These are phyloP conservation scores for Lecanosticta acicola DNA, from an alignment of 2,329 filamentous ascomycete species.

Conservation along the genomic window DNA sequence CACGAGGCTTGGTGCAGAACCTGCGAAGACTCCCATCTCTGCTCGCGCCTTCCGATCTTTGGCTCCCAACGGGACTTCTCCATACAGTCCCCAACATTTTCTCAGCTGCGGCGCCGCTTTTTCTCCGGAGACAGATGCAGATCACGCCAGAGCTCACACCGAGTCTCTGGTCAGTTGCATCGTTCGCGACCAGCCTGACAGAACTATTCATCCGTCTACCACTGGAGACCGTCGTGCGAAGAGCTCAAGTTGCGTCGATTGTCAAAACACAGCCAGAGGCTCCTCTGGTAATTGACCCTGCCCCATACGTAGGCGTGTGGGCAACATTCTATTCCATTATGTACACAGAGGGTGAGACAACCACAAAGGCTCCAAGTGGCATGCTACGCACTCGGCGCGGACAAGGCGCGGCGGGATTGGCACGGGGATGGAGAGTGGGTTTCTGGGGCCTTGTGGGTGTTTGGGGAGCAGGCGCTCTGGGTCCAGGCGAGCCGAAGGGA, in stretches of 20 bases:
- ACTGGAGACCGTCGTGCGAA: constrained; percentile 82
- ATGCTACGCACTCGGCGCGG: constrained; percentile 50
- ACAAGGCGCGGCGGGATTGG: constrained; percentile 63
- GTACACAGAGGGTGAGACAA: constrained; percentile 67
- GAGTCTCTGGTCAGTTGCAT: constrained; percentile 71
- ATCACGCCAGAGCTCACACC: constrained; percentile 80
- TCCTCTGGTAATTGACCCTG: constrained; percentile 73
- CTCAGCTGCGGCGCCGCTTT: constrained; percentile 73
- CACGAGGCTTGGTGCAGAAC: constrained; percentile 71
- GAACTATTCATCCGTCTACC: constrained; percentile 85
- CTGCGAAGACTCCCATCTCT: constrained; percentile 71
- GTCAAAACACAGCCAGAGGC: constrained; percentile 32
- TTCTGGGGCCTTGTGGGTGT: constrained; percentile 72
- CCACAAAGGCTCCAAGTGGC: constrained; percentile 30
- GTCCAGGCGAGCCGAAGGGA: constrained; percentile 54
- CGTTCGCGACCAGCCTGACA: constrained; percentile 71
- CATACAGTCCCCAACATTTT: constrained; percentile 81
- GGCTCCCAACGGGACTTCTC: constrained; percentile 78
- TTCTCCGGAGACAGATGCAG: constrained; percentile 76
- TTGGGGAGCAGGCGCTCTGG: constrained; percentile 63
- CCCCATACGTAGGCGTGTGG: constrained; percentile 77
- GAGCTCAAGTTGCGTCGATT: constrained; percentile 64
- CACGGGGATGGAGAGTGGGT: constrained; percentile 70
- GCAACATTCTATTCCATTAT: constrained; percentile 86
- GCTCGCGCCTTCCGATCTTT: constrained; percentile 58